Base-by-base conservation (phyloP, 225 moss, liverwort and hornwort species). In the Pseudoscleropodium purum region DNA sequence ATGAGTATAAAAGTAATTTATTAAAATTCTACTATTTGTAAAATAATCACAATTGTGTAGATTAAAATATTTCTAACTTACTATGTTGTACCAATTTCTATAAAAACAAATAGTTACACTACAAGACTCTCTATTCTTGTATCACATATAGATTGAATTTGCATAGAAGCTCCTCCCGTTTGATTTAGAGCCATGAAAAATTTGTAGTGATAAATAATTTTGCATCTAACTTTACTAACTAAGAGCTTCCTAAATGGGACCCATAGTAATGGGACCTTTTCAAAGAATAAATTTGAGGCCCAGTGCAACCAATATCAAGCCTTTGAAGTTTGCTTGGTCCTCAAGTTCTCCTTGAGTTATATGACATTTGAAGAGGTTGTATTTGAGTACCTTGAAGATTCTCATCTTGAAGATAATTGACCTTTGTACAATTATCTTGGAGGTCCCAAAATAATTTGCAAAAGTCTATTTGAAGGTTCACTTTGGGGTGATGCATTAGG, bases 391-490 rank as follows among this genome's bases (percentile, higher is more conserved):
- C 7, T 39, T 25, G 14, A 70, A 25, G 4, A 39, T 70, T 68
- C 23, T 39, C 14, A 1, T 70, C 5, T 70, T 39, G 24, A 7
- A 70, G 7, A 39, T 70, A 13, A 1, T 25, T 24, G 7, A 0
- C 14, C 1, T n/a, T 7, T 2, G 1, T 39, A 1, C 14, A 13
- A 25, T 4, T 68, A 24, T 8, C 8, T 1, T 70, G 1, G 1
- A 39, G 7, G 0, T 70, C 1, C 25, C 14, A 24, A 70, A 70
- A 39, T 70, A 39, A 14, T 24, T 24, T 24, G 4, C 2, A 6
- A n/a, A n/a, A n/a, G 23, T 2, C 7, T 69, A n/a, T 23, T 69
- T 13, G 24, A 70, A 70, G 13, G 24, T 70, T 39, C 0, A 24
- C 13, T 69, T 75, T 31, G 6, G 30, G 4, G 0, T 5, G 2